These are phyloP conservation scores for Hamiltosporidium magnivora DNA, from an alignment of 371 early-diverging fungal genomes.

Conservation along the genomic window DNA sequence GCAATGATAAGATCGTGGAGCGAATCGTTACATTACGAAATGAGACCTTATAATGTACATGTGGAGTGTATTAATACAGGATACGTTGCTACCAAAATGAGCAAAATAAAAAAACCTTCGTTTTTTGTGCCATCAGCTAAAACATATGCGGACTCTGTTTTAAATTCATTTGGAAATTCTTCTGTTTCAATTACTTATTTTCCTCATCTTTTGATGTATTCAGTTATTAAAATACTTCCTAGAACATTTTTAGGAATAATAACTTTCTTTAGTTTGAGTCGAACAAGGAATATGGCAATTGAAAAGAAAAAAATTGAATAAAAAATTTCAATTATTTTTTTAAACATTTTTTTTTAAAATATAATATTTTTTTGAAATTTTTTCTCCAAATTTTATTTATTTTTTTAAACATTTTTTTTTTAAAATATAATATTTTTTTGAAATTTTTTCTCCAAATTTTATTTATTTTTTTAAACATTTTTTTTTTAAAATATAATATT, in stretches of 20 bases:
- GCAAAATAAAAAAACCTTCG: constrained; percentile 67
- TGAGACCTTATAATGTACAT: constrained; percentile 62
- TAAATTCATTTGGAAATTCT: constrained; percentile 64
- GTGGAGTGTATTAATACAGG: constrained; percentile 77
- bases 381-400: too few species aligned
- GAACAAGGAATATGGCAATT: background rate
- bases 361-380: too few species aligned
- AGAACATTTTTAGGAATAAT: background rate
- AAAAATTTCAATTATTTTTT: too few species aligned
- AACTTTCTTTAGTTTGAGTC: background rate
- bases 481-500: too few species aligned
- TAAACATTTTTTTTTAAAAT: too few species aligned
- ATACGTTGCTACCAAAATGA: constrained; percentile 75
- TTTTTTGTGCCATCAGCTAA: constrained; percentile 68
- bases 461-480: too few species aligned
- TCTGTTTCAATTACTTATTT: constrained; percentile 66
- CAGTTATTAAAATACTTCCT: constrained; percentile 59
- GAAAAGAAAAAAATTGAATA: too few species aligned
- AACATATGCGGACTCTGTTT: constrained; percentile 63
- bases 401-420: too few species aligned
- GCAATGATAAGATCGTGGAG: constrained; percentile 76
- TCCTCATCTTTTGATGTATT: constrained; percentile 66
- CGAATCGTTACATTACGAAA: constrained; percentile 70
- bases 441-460: too few species aligned
- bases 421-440: too few species aligned